Evolutionary conservation across 2,329 filamentous ascomycete species (phyloP), one percentile per base, ranked within the genome.

Genomic region (Alternaria angustiovoidea): DNA sequence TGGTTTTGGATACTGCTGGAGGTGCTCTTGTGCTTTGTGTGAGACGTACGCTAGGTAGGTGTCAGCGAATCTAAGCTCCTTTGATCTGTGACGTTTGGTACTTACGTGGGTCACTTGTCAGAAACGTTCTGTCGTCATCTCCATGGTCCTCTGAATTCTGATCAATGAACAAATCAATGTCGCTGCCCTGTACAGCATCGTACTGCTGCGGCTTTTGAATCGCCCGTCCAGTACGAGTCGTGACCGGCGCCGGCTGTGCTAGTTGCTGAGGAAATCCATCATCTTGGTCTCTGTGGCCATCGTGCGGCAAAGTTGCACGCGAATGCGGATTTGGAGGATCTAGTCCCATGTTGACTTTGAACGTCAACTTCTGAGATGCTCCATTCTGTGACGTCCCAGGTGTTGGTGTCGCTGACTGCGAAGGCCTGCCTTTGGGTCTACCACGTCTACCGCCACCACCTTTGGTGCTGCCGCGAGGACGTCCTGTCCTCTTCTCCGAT

Each of bases 141-240:
- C 36, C 51, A 18, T 22, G 12, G 26, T 36, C 26, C 4, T 34
- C 24, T 5, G 54, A 52, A 11, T 22, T 46, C 12, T 47, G 46
- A 2, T 44, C 51, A 34, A 59, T 46, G 11, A 38, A 20, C 6
- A 20, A n/a, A 1, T 57, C 59, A 26, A 51, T 36, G 3, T 64
- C 61, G 30, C 53, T 52, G 24, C 41, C 57, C 11, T 52, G 14
- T 14, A 53, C 36, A 14, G 26, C 34, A 12, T 60, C 44, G 4
- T 24, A n/a, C 1, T 62, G 36, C 12, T 38, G 41, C 3, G 43
- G 43, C 26, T 52, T 57, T 2, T 49, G n/a, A 4, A 53, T 6
- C 0, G 38, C 36, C n/a, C 63, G 34, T 30, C 61, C 58, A n/a
- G 42, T 48, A 9, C 61, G 61, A 11, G 57, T 55, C 14, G 28